Base-by-base conservation (phyloP, 2,329 filamentous ascomycete species). In the Chaetomiaceae sp. region DNA sequence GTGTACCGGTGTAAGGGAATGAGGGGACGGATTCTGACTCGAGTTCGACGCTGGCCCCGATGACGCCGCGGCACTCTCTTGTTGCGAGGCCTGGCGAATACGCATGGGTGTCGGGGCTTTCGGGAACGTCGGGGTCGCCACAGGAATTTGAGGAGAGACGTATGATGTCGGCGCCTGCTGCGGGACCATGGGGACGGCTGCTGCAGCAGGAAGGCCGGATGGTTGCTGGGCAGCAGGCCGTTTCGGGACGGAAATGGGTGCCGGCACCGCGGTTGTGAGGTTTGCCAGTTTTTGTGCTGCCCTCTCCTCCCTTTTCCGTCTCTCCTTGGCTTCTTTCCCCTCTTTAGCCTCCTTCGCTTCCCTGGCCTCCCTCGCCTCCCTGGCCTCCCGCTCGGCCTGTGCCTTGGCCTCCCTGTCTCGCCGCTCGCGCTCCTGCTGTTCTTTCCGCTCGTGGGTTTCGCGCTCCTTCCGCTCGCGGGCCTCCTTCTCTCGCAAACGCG, bases 81-180 rank as follows among this genome's bases (percentile, higher is more conserved):
- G 88, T 53, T 94, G 88, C 8, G 88, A 93, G 38, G 79, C 69
- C 50, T 90, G 86, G 45, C 88, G 82, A 30, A 82, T 77, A 52
- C 86, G 84, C 54, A 81, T 84, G 8, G 89, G 87, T 11, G 87
- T 90, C 5, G 88, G 82, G 17, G 83, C 83, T 63, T 95, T 95
- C 11, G 89, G 83, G 38, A 95, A 68, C 20, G 81, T 83, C 7
- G 93, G 91, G 27, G 87, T 93, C 9, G 86, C 85, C 50, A 88
- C 74, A 22, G 84, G 71, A 41, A 91, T 78, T 61, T 88, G 87
- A 7, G 91, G 91, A 14, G 91, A 96, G 38, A 81, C 79, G 53
- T 84, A 75, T 49, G 70, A 74, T 26, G 77, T 71, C 44, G 76
- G 65, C 37, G 77, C 73, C 53, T 84, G 83, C 43, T 81, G 74